Conservation (phyloP, 1,284 basidiomycete genomes). For the Cutaneotrichosporon cyanovorans region DNA sequence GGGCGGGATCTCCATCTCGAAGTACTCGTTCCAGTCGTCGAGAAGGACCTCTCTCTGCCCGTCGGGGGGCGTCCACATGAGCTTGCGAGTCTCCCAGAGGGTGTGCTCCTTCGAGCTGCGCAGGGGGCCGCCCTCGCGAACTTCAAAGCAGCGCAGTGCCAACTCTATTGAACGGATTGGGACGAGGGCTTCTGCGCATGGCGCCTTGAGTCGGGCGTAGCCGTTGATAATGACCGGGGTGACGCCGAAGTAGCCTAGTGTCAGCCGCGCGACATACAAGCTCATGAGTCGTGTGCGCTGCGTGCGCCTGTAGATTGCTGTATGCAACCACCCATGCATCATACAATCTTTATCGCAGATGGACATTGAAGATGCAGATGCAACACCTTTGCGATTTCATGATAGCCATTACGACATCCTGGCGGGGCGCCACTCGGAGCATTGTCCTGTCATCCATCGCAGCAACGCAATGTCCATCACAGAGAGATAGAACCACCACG, state of each 20-base stretch:
- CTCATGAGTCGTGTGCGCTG: not conserved
- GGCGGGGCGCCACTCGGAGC: too few species aligned
- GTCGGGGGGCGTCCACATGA: constrained; percentile 20
- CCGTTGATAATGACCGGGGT: constrained; percentile 30
- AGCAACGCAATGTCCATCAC: too few species aligned
- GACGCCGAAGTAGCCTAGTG: constrained; percentile 36
- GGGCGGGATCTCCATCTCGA: constrained; percentile 27
- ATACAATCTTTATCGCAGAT: too few species aligned
- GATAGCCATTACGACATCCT: too few species aligned
- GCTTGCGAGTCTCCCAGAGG: constrained; percentile 27
- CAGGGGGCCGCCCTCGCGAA: constrained; percentile 16
- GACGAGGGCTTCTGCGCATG: constrained; percentile 17
- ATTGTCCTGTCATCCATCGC: too few species aligned
- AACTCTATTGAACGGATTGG: constrained; percentile 23
- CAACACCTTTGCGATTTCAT: too few species aligned
- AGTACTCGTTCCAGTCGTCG: constrained; percentile 26
- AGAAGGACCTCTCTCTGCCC: constrained; percentile 19
- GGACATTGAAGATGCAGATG: too few species aligned
- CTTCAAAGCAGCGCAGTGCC: constrained; percentile 27
- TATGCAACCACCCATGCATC: too few species aligned
- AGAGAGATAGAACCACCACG: not conserved
- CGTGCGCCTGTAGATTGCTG: too few species aligned
- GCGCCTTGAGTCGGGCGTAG: constrained; percentile 17
- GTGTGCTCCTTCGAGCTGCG: constrained; percentile 14
- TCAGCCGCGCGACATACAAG: constrained; percentile 9